Conservation (phyloP, 1,284 basidiomycete genomes). For the Acaromyces ingoldii region DNA sequence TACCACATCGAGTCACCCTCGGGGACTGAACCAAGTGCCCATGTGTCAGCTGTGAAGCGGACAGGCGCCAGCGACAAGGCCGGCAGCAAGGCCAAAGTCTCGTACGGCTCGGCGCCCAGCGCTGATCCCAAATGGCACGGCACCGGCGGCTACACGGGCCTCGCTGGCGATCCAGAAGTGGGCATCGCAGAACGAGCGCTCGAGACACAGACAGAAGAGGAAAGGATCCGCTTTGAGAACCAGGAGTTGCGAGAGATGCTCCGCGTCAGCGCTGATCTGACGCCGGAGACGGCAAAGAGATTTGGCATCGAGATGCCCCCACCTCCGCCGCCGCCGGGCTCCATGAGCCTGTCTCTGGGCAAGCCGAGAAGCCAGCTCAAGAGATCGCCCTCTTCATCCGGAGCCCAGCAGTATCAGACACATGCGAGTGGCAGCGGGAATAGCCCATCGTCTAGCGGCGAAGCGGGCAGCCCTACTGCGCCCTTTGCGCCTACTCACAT, state of each 20-base stretch:
- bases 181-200: slow-evolving; percentile 29
- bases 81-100: neutral
- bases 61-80: neutral
- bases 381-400: too few relatives aligned
- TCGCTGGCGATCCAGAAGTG: slow-evolving; percentile 26
- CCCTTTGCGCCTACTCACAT: neutral
- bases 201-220: slow-evolving; percentile 37
- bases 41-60: too few relatives aligned
- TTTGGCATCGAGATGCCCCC: slow-evolving; percentile 3
- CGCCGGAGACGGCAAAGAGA: slow-evolving; percentile 1
- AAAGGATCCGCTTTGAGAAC: slow-evolving; percentile 43
- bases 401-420: neutral
- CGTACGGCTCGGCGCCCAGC: slow-evolving; percentile 10
- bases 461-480: neutral
- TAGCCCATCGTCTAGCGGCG: neutral
- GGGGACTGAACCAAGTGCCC: slow-evolving; percentile 6
- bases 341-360: neutral
- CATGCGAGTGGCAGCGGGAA: neutral
- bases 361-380: neutral
- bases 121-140: slow-evolving; percentile 40
- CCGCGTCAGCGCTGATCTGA: slow-evolving; percentile 1
- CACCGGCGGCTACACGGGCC: slow-evolving; percentile 43
- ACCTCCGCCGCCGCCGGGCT: neutral
- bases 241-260: slow-evolving; percentile 41
- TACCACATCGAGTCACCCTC: slow-evolving; percentile 7